Base-by-base conservation (phyloP, 2,329 filamentous ascomycete species). In the Penicillium sp. region DNA sequence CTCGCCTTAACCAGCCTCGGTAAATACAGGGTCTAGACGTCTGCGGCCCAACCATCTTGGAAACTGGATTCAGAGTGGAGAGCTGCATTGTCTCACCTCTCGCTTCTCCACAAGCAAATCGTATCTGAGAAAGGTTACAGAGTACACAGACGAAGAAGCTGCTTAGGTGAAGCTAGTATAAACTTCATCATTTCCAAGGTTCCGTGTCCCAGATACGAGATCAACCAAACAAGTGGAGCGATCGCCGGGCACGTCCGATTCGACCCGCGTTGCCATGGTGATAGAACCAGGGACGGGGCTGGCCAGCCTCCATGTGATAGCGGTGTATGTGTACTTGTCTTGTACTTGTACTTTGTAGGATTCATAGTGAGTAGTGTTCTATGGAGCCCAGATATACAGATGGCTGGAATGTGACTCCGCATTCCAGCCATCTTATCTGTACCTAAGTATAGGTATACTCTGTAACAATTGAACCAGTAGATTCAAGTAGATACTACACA, bases 251-350 rank as follows among this genome's bases (percentile, higher is more conserved):
- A 40, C 42, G 46, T 52, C 52, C 52, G 51, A 54, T 52, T 52
- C 47, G 50, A 45, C 52, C 52, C 52, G 38, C 35, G 52, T 54
- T 54, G 52, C 50, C 34, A 52, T 52, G 44, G 50, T 11, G 42
- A 54, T 46, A 1, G 13, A 31, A 41, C 42, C 39, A 18, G 44
- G 10, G 6, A 34, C 31, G 43, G 40, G 48, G 43, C 41, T 46
- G 47, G 48, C 50, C 48, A 51, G 42, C 45, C 40, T 50, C 24
- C 51, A 52, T 54, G 51, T 52, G 49, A 52, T 49, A 47, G 16
- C 31, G 29, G 29, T 31, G n/a, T 31, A 16, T 13, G n/a, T n/a
- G n/a, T n/a, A n/a, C n/a, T n/a, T n/a, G n/a, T n/a, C n/a, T n/a
- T n/a, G n/a, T n/a, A n/a, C n/a, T n/a, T n/a, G n/a, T n/a, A n/a